Evolutionary conservation across 2,329 filamentous ascomycete species (phyloP), one percentile per base, ranked within the genome.

Genomic region (Fusarium incarnatum): DNA sequence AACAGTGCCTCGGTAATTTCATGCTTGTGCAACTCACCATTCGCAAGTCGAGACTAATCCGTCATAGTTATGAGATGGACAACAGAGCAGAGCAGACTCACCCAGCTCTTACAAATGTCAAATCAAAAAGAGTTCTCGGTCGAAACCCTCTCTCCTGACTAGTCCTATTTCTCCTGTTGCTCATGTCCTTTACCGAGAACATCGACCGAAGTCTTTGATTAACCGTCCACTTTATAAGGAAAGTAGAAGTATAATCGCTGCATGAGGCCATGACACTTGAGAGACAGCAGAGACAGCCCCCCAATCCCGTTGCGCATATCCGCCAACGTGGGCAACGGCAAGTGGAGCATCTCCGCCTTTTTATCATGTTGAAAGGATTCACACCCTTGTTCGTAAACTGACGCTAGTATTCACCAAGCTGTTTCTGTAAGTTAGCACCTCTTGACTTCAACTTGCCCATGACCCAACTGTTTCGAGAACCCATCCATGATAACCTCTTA

Each of bases 241-340:
- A 54, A 41, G 44, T 37, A 34, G 42, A 61, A n/a, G 27, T 41
- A 45, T 37, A 56, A 30, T 56, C 37, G 54, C 27, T 50, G 46
- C 42, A 60, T 48, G 48, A 60, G 59, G 48, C 66, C 47, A 50
- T 65, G 40, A 45, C 34, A 16, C 45, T 49, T 41, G 28, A 27
- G 7, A 32, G 27, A 11, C 25, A 25, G 25, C 25, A 25, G 25
- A 25, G 41, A 23, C 23, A 62, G 30, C 16, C 49, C 68, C 62
- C 69, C 69, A 71, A 71, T 71, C 68, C 67, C 64, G 25, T 72
- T 55, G 68, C 68, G 52, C 42, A 62, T 22, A 59, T 66, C 44
- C 23, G 41, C 34, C 68, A 71, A 71, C 68, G 69, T 71, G 69
- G 54, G 54, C 57, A 30, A 37, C 61, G 61, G 68, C 44, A 72